These are phyloP conservation scores for Athelia sp. DNA, from an alignment of 1,284 basidiomycete genomes.

Conservation along the genomic window DNA sequence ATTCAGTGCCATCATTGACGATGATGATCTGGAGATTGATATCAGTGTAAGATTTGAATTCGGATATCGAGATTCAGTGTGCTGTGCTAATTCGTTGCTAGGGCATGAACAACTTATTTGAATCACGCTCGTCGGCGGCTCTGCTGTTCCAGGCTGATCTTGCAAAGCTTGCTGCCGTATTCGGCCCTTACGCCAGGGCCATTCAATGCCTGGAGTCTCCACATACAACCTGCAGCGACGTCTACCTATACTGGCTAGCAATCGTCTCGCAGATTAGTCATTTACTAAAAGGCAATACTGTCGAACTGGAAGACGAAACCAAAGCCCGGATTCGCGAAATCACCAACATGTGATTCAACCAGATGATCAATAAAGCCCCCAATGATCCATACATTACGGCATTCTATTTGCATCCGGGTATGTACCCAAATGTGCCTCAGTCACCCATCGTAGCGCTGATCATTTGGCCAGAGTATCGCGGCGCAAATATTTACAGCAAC, in stretches of 20 bases:
- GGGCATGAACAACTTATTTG: neutral
- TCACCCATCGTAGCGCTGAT: neutral
- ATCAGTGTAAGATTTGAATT: neutral
- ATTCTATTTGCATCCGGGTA: slow-evolving; percentile 26
- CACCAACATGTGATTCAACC: slow-evolving; percentile 17
- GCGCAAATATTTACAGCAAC: neutral
- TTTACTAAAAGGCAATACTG: slow-evolving; percentile 7
- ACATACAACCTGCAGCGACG: slow-evolving; percentile 22
- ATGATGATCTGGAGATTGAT: neutral
- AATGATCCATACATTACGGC: slow-evolving; percentile 21
- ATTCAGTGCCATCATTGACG: slow-evolving; percentile 12
- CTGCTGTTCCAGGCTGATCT: slow-evolving; percentile 17
- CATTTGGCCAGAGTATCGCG: neutral
- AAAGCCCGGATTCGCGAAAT: slow-evolving; percentile 19
- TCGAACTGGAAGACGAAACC: slow-evolving; percentile 13
- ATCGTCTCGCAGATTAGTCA: slow-evolving; percentile 17
- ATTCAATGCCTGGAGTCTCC: slow-evolving; percentile 27
- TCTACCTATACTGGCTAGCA: slow-evolving; percentile 30
- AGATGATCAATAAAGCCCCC: slow-evolving; percentile 22
- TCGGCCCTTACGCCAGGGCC: slow-evolving; percentile 16
- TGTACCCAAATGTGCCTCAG: neutral
- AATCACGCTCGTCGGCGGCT: slow-evolving; percentile 36
- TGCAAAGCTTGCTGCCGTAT: slow-evolving; percentile 16
- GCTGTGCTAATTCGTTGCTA: neutral
- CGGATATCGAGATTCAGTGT: too few species aligned